Percentiles rank a stretch among this genome's conserved stretches.
Conservation (phyloP, 768 basidiomycete species). For the Sporobolomyces phaffii region DNA sequence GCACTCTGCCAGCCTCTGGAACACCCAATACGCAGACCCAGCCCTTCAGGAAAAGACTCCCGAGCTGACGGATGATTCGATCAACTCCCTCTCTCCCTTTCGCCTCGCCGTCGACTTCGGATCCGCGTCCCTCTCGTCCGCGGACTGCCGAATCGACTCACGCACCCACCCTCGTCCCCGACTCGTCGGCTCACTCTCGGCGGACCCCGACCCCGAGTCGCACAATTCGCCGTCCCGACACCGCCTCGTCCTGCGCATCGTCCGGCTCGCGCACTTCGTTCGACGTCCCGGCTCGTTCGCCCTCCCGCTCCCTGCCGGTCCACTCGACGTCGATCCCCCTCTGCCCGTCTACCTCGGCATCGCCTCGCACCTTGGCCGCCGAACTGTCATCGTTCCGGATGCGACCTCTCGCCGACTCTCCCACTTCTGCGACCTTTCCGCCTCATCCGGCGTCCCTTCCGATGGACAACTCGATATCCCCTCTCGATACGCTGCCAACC, state of each 20-base stretch:
- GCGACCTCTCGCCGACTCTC: not conserved
- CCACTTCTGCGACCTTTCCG: not conserved
- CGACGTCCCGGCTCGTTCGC: not conserved
- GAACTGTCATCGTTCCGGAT: slow-evolving; percentile 9
- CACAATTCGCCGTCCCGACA: not conserved
- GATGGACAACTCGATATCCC: not conserved
- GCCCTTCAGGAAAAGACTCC: no score
- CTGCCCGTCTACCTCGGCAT: not conserved
- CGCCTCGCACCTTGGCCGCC: not conserved
- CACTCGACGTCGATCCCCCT: not conserved
- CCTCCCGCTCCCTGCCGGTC: not conserved
- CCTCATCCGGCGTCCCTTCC: not conserved
- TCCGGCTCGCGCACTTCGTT: not conserved
- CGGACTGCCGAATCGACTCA: not conserved
- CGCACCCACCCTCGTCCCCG: not conserved
- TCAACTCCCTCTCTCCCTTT: not conserved
- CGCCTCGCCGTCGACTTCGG: not conserved
- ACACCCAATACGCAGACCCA: no score
- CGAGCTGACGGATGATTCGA: slow-evolving; percentile 11
- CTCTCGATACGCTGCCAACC: not conserved
- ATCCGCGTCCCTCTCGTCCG: not conserved
- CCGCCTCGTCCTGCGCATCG: not conserved
- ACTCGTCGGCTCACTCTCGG: not conserved
- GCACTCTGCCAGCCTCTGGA: not conserved
- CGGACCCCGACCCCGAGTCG: not conserved